phyloP scores from a whole-genome alignment of 805 yeast species.

The Priceomyces haplophilus region DNA sequence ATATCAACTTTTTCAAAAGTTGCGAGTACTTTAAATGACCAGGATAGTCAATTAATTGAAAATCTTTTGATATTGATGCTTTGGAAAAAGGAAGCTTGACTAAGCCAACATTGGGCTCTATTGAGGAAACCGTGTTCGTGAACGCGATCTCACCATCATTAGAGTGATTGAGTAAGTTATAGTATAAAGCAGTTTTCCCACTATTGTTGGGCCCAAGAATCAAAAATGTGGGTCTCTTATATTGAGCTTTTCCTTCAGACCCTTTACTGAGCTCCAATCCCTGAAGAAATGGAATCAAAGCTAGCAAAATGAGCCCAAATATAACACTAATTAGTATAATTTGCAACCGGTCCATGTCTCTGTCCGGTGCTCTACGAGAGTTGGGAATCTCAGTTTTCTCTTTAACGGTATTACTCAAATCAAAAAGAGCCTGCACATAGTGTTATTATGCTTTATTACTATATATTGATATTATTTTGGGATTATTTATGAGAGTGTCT shows the following conservation, averaged over 20 bases:
- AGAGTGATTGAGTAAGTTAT: slow-evolving; percentile 19
- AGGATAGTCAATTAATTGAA: slow-evolving; percentile 73
- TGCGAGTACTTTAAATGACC: slow-evolving; percentile 78
- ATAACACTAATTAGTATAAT: slow-evolving; percentile 21
- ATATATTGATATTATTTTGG: no score
- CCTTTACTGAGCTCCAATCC: slow-evolving; percentile 13
- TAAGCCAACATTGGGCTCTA: slow-evolving; percentile 32
- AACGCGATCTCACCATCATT: slow-evolving; percentile 11
- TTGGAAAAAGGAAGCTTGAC: slow-evolving; percentile 35
- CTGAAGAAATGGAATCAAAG: slow-evolving; percentile 24
- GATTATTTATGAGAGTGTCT: neutral
- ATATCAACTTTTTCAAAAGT: slow-evolving; percentile 49
- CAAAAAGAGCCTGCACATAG: neutral
- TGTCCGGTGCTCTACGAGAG: neutral
- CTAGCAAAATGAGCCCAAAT: slow-evolving; percentile 24
- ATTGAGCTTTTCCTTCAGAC: slow-evolving; percentile 11
- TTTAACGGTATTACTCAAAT: neutral
- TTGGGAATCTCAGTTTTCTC: neutral
- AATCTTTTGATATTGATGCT: slow-evolving; percentile 34
- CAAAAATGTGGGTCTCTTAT: slow-evolving; percentile 52
- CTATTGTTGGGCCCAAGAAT: slow-evolving; percentile 61
- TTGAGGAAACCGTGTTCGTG: slow-evolving; percentile 35
- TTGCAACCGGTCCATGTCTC: slow-evolving; percentile 28
- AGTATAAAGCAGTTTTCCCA: slow-evolving; percentile 65
- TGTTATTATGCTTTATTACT: neutral